A percentile compares a stretch with the other conserved stretches of the same genome.
Evolutionary conservation across 2,329 filamentous ascomycete genomes (phyloP).

Genomic region (Tolypocladium guangdongense): DNA sequence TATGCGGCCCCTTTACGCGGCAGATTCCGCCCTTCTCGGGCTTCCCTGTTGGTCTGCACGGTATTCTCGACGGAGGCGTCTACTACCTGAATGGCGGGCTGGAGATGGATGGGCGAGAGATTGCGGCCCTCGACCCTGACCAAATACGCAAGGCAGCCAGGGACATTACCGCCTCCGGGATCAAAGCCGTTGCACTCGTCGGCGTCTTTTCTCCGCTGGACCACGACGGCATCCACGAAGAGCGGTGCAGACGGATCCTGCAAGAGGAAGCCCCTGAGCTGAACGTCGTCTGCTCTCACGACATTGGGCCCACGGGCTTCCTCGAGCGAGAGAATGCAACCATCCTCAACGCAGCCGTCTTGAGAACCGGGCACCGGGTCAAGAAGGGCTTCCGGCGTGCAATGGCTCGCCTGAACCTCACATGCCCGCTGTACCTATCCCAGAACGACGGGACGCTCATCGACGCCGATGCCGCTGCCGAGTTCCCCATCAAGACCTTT

Average conservation of each 20-base stretch:
- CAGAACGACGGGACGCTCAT: constrained; percentile 44
- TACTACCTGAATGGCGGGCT: constrained; percentile 33
- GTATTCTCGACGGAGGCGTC: constrained; percentile 28
- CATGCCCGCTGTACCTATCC: constrained; percentile 36
- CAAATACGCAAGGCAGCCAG: constrained; percentile 24
- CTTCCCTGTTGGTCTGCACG: constrained; percentile 28
- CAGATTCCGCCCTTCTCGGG: constrained; percentile 35
- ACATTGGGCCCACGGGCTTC: constrained; percentile 32
- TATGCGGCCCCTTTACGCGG: constrained; percentile 33
- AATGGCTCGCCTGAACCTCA: constrained; percentile 28
- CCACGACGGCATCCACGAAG: constrained; percentile 27
- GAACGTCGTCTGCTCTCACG: constrained; percentile 29
- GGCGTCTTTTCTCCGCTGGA: constrained; percentile 37
- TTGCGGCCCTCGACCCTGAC: constrained; percentile 22
- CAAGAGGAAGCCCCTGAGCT: constrained; percentile 21
- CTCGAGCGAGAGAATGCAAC: constrained; percentile 41
- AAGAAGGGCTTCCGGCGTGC: constrained; percentile 36
- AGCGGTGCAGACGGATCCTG: constrained; percentile 25
- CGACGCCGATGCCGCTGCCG: constrained; percentile 32
- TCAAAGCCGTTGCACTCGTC: constrained; percentile 28
- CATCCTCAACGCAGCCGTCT: constrained; percentile 42
- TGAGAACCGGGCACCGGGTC: constrained; percentile 33
- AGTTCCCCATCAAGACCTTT: constrained; percentile 41
- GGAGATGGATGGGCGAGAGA: constrained; percentile 37
- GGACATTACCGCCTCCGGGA: constrained; percentile 22